Evolutionary conservation across 805 yeast species (phyloP), one percentile per base, ranked within the genome.

Genomic region (Myxozyma nipponensis): DNA sequence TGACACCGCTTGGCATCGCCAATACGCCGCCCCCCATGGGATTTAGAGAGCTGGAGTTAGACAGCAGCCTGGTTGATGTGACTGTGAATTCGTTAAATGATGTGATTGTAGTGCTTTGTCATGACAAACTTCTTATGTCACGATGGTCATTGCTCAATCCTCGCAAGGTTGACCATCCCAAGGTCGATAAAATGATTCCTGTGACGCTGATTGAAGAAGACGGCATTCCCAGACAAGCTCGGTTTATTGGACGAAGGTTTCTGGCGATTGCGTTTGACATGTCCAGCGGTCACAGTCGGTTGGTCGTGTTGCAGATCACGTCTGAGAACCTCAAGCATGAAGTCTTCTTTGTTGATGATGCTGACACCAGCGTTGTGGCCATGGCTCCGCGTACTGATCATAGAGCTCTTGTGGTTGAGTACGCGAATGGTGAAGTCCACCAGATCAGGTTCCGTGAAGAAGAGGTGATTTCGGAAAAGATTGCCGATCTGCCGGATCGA

Each of bases 1-100:
- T 89, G 21, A 91, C 98, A 0, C 97, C 98, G 0, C 72, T 93
- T 34, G 76, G 84, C 1, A 64, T 82, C 26, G 95, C 96, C 1
- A 88, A 83, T 64, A 91, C 88, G 9, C 99, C 99, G 2, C 99
- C 99, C 0, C 99, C 99, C 39, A 80, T 87, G 64, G 77, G 86
- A 22, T 83, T 76, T 63, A 76, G 95, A 50, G 86, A 82, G 43
- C 67, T 87, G 44, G 78, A 75, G 7, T 69, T 81, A 10, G 73
- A 72, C 6, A 72, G 70, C 1, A 78, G 78, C 49, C 79, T 88
- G 5, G 65, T 74, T 19, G 87, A 84, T 61, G 77, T 79, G 39
- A 84, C 95, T 0, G 77, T 82, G 3, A 78, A 83, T 54, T 67
- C 75, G 44, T 71, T 79, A 9, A 87, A 84, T 65, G 77, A 76